phyloP scores from a whole-genome alignment of 805 yeast genomes.

The Wickerhamiella azymoides region DNA sequence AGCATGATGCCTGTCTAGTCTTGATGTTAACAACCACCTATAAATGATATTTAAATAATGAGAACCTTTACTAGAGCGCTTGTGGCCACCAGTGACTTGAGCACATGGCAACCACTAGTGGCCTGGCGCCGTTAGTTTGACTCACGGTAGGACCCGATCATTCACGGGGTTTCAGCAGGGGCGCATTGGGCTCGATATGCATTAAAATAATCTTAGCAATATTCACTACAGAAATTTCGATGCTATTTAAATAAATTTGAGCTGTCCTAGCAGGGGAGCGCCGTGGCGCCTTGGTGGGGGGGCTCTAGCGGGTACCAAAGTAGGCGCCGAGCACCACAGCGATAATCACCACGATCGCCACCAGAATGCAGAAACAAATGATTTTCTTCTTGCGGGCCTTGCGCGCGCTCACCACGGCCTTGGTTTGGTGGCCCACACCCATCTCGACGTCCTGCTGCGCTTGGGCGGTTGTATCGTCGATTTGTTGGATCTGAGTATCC shows the following conservation, averaged over 20 bases:
- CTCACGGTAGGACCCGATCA: too few species aligned
- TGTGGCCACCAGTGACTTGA: too few species aligned
- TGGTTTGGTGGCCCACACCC: slow-evolving; percentile 86
- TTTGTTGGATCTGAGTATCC: slow-evolving; percentile 71
- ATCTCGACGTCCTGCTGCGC: slow-evolving; percentile 87
- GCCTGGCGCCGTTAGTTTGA: too few species aligned
- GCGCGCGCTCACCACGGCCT: slow-evolving; percentile 78
- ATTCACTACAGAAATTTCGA: too few species aligned
- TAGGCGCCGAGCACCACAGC: slow-evolving; percentile 14
- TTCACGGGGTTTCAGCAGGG: too few species aligned
- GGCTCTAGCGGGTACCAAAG: slow-evolving; percentile 5
- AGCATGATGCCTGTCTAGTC: not conserved
- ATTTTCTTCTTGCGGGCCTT: slow-evolving; percentile 83
- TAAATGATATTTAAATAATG: not conserved
- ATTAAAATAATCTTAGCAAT: too few species aligned
- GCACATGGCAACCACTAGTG: too few species aligned
- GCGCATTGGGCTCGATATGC: too few species aligned
- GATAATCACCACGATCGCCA: slow-evolving; percentile 20
- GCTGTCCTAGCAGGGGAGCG: too few species aligned
- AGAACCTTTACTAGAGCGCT: too few species aligned
- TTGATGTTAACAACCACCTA: not conserved
- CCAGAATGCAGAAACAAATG: slow-evolving; percentile 42
- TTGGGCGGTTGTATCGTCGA: slow-evolving; percentile 61
- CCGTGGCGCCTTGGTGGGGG: too few species aligned
- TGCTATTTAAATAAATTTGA: too few species aligned